phyloP scores from a whole-genome alignment of 2,329 filamentous ascomycete species.

The Zymoseptoria pseudotritici region DNA sequence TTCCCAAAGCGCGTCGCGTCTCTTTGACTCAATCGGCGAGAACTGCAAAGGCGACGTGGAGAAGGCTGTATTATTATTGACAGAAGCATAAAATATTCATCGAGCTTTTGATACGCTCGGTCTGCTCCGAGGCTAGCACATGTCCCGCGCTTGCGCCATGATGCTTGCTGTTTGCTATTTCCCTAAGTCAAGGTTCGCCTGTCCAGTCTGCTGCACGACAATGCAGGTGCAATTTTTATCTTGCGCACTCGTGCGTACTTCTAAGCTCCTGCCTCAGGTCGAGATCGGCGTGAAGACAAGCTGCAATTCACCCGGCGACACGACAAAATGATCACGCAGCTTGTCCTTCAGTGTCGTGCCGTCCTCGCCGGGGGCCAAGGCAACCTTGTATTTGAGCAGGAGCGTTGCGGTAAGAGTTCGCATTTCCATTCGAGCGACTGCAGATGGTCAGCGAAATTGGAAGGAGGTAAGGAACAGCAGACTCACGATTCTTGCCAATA shows the following conservation, averaged over 20 bases:
- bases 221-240: neutral
- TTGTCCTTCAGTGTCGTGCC: slow-evolving; percentile 22
- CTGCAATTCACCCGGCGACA: slow-evolving; percentile 12
- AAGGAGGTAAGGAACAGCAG: neutral
- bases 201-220: neutral
- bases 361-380: slow-evolving; percentile 29
- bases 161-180: neutral
- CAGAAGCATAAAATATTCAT: too few relatives aligned
- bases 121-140: too few relatives aligned
- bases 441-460: neutral
- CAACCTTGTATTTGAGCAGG: slow-evolving; percentile 28
- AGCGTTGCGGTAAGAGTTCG: slow-evolving; percentile 27
- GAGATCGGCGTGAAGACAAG: slow-evolving; percentile 11
- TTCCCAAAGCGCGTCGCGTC: too few relatives aligned
- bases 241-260: neutral
- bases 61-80: too few relatives aligned
- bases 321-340: slow-evolving; percentile 28
- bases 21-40: too few relatives aligned
- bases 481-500: slow-evolving; percentile 27
- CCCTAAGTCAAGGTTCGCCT: neutral
- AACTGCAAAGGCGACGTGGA: too few relatives aligned
- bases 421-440: slow-evolving; percentile 31
- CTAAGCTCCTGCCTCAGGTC: neutral
- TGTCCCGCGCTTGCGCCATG: too few relatives aligned
- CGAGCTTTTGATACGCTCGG: too few relatives aligned